phyloP scores from a whole-genome alignment of 331 rosid genomes.

The Malus hybrid region DNA sequence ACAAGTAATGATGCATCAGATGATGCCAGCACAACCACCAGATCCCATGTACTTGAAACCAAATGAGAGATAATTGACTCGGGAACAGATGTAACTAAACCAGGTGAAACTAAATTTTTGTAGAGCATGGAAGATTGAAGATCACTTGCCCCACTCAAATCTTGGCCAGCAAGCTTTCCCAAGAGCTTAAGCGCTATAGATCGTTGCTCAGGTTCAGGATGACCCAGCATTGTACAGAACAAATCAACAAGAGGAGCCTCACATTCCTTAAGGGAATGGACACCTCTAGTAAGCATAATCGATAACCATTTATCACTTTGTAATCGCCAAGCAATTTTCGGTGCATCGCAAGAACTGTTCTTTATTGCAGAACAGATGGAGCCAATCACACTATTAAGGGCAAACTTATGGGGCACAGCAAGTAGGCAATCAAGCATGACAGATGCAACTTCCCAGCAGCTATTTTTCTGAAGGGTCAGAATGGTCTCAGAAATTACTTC shows the following conservation, averaged over 20 bases:
- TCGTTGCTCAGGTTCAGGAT: conserved; percentile 92
- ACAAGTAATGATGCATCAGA: conserved; percentile 58
- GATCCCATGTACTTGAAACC: conserved; percentile 88
- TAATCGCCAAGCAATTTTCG: conserved; percentile 79
- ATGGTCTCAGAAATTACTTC: conserved; percentile 59
- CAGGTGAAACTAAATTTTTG: conserved; percentile 35
- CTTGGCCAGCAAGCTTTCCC: conserved; percentile 64
- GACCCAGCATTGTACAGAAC: conserved; percentile 67
- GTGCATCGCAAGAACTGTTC: conserved; percentile 57
- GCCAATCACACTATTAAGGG: conserved; percentile 47
- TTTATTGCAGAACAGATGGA: conserved; percentile 60
- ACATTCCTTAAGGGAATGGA: conserved; percentile 46
- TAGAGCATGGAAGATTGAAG: conserved; percentile 27
- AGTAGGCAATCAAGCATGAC: conserved; percentile 74
- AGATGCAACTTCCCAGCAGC: conserved; percentile 90
- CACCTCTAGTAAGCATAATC: conserved; percentile 47
- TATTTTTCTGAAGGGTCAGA: conserved; percentile 54
- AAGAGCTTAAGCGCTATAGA: conserved; percentile 59
- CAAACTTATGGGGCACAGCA: conserved; percentile 43
- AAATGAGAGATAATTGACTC: conserved; percentile 47
- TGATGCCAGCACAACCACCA: conserved; percentile 64
- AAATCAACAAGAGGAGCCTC: conserved; percentile 55
- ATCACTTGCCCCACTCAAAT: conserved; percentile 33
- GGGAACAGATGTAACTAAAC: conserved; percentile 28
- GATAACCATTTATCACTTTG: conserved; percentile 73